Evolutionary conservation across 176 grass and related monocot genomes (phyloP), one percentile per base, ranked within the genome.

Genomic region (Carex littledalei): DNA sequence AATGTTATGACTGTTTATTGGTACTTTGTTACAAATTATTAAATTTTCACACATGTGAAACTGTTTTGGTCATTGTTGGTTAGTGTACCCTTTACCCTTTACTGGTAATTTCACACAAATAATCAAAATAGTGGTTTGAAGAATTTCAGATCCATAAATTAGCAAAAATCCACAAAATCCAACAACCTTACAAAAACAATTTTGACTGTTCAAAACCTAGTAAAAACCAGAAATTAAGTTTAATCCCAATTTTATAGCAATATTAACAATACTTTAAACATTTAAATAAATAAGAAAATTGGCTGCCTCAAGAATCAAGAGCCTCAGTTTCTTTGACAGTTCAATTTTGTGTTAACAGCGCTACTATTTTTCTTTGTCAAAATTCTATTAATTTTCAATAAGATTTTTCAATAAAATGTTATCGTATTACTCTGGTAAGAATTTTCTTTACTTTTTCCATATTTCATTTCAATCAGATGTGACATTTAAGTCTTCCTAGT

Each of bases 401-500:
- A 47, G 45, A 47, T 9, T 47, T 74, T 74, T 74, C 70, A 47
- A 47, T 47, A 0, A 9, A 47, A 47, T 47, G 45, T 8, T 50
- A 60, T 60, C 57, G 17, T 16, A 54, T 31, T 54, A 76, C 22
- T 76, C 21, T 75, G 17, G 21, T 52, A 24, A 75, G 45, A 53
- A 53, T 0, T 75, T 75, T 75, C 11, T 53, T 29, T 52, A 24
- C 43, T 75, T 75, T 78, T 32, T 53, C 0, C 11, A 39, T 34
- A 75, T 75, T 26, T 75, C 3, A 8, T 31, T 52, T 78, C 52
- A 18, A 15, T 18, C 6, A 34, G 74, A 78, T 78, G 74, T 78
- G 74, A 78, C 74, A 35, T 57, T 78, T 2, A 3, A 78, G 74
- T 78, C 74, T 78, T 78, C 74, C 74, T 57, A 78, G 52, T 78